Evolutionary conservation across 2,329 filamentous ascomycete species (phyloP), one percentile per base, ranked within the genome.

Genomic region (Aspergillus proliferans): DNA sequence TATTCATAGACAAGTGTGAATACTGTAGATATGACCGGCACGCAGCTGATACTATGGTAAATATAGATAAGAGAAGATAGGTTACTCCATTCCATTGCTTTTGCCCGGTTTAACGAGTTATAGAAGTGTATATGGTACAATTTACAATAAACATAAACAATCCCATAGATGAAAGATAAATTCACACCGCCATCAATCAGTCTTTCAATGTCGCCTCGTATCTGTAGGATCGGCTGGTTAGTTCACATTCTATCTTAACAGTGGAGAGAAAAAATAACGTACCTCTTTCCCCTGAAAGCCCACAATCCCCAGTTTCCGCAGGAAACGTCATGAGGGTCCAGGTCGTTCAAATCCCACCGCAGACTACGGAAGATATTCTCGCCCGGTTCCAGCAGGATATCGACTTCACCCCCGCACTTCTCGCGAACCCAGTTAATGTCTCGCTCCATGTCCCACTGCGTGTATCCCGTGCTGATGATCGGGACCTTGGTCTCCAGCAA

Each of bases 231-330:
- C 22, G 39, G 36, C 18, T 10, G 24, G 41, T 58, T 52, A 53
- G 55, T 30, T 14, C 36, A 28, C 39, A 8, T 38, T 22, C 21
- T 9, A 45, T 24, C 4, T 6, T 28, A 6, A 42, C 14, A 21
- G 15, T 41, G 10, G 12, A 41, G 10, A 41, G 14, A 7, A 39
- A 51, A 7, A 28, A 45, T n/a, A 39, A 59, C 81, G 60, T 81
- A 96, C 82, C 92, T 86, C 82, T 98, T 98, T 60, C 93, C 93
- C 72, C 93, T 83, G 76, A 98, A 98, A 12, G 86, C 90, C 89
- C 94, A 98, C 2, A 95, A 77, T 9, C 93, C 93, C 89, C 90
- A 98, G 70, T 98, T 98, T 48, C 93, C 92, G 63, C 89, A 94
- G 60, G 86, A 95, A 54, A 97, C 77, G 69, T 97, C 93, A 65